Conservation (phyloP, 164 flowering plant genomes). For the Dillenia suffruticosa region DNA sequence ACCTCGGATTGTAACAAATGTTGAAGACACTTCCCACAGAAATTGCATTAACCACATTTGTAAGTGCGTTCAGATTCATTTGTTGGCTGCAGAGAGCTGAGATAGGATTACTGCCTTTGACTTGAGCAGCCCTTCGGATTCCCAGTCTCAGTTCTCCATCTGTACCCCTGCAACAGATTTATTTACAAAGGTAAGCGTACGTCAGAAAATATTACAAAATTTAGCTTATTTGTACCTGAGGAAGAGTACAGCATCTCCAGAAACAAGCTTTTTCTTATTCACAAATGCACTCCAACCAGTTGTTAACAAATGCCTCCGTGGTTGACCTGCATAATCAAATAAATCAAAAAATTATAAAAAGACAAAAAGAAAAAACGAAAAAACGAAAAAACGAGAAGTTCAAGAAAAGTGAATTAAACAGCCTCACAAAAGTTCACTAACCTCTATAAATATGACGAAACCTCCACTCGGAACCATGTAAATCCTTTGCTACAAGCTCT, state of each 20-base stretch:
- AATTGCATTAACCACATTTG: conserved; percentile 56
- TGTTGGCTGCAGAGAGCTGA: conserved; percentile 34
- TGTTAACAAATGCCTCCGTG: conserved; percentile 94
- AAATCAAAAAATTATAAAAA: background rate
- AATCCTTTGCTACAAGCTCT: conserved; percentile 94
- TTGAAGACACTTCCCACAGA: conserved; percentile 48
- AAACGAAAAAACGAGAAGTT: background rate
- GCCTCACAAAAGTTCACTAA: conserved; percentile 12
- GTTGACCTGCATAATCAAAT: conserved; percentile 66
- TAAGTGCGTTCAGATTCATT: conserved; percentile 28
- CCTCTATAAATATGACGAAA: conserved; percentile 96
- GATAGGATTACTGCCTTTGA: conserved; percentile 33
- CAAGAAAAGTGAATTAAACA: background rate
- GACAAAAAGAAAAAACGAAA: background rate
- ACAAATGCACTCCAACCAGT: conserved; percentile 99
- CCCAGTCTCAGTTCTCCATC: conserved; percentile 93
- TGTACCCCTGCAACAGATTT: conserved; percentile 54
- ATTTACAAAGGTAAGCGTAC: background rate
- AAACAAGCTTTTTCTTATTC: conserved; percentile 86
- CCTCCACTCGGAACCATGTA: conserved; percentile 88
- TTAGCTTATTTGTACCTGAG: conserved; percentile 49
- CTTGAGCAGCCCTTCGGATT: conserved; percentile 70
- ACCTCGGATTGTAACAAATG: conserved; percentile 90
- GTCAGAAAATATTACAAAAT: background rate
- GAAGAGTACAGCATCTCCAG: conserved; percentile 98